These are phyloP conservation scores for Ashbya aceris DNA, from an alignment of 1,139 yeast genomes.

Conservation along the genomic window DNA sequence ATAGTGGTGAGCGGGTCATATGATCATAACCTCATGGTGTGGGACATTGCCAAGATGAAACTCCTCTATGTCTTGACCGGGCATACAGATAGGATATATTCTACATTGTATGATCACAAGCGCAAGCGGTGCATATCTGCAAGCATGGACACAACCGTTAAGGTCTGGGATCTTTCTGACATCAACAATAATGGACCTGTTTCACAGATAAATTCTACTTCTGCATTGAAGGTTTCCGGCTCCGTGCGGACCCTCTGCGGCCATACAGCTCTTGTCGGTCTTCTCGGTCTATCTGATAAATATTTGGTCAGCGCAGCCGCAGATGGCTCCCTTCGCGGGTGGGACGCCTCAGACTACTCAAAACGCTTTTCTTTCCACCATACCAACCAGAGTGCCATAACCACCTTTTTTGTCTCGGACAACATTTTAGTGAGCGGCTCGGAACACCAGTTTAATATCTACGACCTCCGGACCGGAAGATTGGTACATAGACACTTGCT, in stretches of 20 bases:
- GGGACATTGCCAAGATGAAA: constrained; percentile 72
- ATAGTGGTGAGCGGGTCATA: constrained; percentile 84
- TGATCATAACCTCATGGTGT: constrained; percentile 82
- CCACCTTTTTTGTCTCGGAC: constrained; percentile 88
- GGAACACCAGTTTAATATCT: constrained; percentile 68
- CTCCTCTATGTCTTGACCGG: constrained; percentile 72
- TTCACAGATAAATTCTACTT: constrained; percentile 19
- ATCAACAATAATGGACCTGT: constrained; percentile 26
- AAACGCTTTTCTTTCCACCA: constrained; percentile 62
- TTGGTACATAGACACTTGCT: constrained; percentile 63
- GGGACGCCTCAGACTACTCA: constrained; percentile 81
- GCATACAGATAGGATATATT: constrained; percentile 79
- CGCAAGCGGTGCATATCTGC: constrained; percentile 83
- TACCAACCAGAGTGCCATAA: constrained; percentile 83
- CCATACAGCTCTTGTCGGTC: constrained; percentile 83
- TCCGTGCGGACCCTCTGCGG: constrained; percentile 42
- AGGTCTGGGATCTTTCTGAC: constrained; percentile 73
- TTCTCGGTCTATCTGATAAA: constrained; percentile 67
- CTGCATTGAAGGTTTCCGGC: constrained; percentile 22
- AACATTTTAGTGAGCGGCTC: constrained; percentile 83
- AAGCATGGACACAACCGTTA: constrained; percentile 80
- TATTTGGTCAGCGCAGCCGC: constrained; percentile 95
- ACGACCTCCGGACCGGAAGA: constrained; percentile 76
- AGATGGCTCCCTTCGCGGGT: constrained; percentile 79
- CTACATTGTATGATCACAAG: constrained; percentile 70